A percentile compares a stretch with the other conserved stretches of the same genome.
These are phyloP conservation scores for Glonium stellatum DNA, from an alignment of 495 filamentous ascomycete species.

Conservation along the genomic window DNA sequence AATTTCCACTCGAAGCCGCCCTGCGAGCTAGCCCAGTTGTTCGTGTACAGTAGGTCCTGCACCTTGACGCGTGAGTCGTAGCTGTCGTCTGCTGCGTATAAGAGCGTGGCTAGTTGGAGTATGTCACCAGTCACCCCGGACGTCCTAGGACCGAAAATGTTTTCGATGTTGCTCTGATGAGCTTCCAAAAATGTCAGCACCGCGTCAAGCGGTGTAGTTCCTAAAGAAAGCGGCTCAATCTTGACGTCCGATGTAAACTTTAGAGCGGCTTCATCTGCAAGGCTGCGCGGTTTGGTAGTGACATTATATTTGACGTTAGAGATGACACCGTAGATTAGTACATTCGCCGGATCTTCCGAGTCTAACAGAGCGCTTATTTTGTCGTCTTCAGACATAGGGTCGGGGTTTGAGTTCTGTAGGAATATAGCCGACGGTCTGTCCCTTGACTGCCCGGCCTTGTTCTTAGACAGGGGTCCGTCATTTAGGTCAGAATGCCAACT, in stretches of 20 bases:
- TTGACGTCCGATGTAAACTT: not conserved
- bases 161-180: slow-evolving; percentile 1
- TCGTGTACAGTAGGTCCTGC: slow-evolving; percentile 2
- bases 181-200: slow-evolving; percentile 4
- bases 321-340: slow-evolving; percentile 40
- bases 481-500: slow-evolving; percentile 43
- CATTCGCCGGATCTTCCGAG: not conserved
- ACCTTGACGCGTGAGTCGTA: slow-evolving; percentile 2
- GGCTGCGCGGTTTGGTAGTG: not conserved
- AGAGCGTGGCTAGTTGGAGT: slow-evolving; percentile 2
- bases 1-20: not conserved
- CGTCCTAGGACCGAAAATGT: not conserved
- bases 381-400: too few species aligned
- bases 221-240: slow-evolving; percentile 7
- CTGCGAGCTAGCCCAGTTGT: not conserved
- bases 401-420: not conserved
- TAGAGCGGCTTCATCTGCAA: not conserved
- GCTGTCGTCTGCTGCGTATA: slow-evolving; percentile 4
- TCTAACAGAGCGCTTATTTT: not conserved
- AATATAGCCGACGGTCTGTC: not conserved
- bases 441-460: not conserved
- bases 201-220: slow-evolving; percentile 1
- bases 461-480: slow-evolving; percentile 7
- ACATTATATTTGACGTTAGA: slow-evolving; percentile 41
- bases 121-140: not conserved